These are phyloP conservation scores for Brassica cretica DNA, from an alignment of 345 rosid genomes.

Conservation along the genomic window DNA sequence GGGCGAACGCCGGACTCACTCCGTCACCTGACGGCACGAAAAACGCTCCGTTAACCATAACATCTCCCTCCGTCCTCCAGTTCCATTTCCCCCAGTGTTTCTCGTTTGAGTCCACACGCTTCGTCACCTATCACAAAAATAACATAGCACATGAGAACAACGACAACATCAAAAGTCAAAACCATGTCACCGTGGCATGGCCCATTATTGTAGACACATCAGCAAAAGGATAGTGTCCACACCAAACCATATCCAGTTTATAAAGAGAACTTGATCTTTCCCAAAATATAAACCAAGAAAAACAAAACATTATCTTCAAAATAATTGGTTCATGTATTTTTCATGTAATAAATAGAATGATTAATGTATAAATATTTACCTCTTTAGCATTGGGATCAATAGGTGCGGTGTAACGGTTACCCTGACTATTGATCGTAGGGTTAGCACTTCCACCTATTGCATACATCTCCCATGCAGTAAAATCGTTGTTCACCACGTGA, in stretches of 20 bases:
- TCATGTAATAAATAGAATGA: neutral
- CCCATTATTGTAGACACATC: constrained; percentile 1
- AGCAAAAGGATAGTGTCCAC: neutral
- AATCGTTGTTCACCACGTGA: constrained; percentile 92
- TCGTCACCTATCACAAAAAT: constrained; percentile 64
- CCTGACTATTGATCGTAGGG: constrained; percentile 95
- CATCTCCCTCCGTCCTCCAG: constrained; percentile 94
- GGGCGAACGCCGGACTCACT: constrained; percentile 52
- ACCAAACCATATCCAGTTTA: neutral
- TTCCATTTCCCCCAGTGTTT: constrained; percentile 77
- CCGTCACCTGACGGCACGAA: constrained; percentile 94
- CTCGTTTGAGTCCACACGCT: constrained; percentile 81
- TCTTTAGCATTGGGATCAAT: constrained; percentile 65
- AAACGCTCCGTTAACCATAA: constrained; percentile 87
- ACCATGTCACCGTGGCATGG: neutral
- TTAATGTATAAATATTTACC: constrained; percentile 42
- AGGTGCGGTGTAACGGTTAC: constrained; percentile 91
- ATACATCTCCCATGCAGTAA: constrained; percentile 89
- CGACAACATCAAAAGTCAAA: neutral
- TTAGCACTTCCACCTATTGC: constrained; percentile 96
- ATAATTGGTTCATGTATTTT: neutral
- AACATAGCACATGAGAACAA: neutral
- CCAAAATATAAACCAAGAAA: neutral
- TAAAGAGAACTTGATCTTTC: neutral
- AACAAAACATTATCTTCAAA: neutral